phyloP scores from a whole-genome alignment of 306 rosid genomes.

The Cicer chorassanicum region DNA sequence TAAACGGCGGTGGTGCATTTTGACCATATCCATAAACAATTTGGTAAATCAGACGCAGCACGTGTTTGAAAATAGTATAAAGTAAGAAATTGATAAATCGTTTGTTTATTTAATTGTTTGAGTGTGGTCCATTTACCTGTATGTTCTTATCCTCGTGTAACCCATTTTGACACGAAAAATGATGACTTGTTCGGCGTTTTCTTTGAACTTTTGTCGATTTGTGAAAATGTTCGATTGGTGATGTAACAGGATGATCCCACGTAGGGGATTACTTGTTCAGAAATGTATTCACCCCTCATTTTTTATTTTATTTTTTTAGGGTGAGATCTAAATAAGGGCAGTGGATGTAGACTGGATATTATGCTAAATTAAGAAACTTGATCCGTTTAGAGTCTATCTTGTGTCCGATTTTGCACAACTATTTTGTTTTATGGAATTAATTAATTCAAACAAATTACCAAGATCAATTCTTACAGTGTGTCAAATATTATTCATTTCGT shows the following conservation, averaged over 20 bases:
- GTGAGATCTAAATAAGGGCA: background rate
- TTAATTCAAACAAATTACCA: background rate
- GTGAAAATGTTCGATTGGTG: conserved; percentile 14
- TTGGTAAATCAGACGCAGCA: background rate
- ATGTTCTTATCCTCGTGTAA: conserved; percentile 34
- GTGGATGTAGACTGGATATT: background rate
- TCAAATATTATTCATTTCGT: too few species aligned
- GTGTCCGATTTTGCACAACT: background rate
- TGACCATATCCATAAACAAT: background rate
- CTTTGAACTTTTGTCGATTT: conserved; percentile 31
- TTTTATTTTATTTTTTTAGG: background rate
- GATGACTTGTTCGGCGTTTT: conserved; percentile 48
- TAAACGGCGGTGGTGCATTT: background rate
- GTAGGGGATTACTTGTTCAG: background rate
- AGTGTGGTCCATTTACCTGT: background rate
- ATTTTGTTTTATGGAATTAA: background rate
- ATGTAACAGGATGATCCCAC: conserved; percentile 40
- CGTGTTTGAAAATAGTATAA: conserved; percentile 12
- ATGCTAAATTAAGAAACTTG: background rate
- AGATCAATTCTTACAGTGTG: too few species aligned
- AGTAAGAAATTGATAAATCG: background rate
- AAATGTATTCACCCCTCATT: background rate
- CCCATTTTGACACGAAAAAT: conserved; percentile 41
- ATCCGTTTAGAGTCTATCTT: background rate
- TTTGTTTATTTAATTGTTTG: background rate